A percentile compares a stretch with the other conserved stretches of the same genome.
Conservation (phyloP, 106 monocot species). For the Xerophyta viscosa region DNA sequence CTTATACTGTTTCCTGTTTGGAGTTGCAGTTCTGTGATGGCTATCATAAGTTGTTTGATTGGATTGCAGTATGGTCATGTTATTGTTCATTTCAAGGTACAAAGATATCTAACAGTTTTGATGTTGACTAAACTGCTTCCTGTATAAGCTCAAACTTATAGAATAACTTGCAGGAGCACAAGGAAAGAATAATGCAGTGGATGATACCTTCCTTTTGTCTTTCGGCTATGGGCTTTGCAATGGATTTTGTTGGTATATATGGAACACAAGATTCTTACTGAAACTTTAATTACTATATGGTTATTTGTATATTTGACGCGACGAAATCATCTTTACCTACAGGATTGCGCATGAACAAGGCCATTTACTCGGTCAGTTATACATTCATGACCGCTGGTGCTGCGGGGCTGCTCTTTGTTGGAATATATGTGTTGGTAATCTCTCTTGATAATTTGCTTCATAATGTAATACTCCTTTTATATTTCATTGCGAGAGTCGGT, state of each 20-base stretch:
- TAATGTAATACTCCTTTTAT: no score
- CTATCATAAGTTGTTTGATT: constrained; percentile 81
- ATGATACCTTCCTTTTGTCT: constrained; percentile 60
- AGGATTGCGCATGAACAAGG: constrained; percentile 91
- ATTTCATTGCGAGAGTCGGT: no score
- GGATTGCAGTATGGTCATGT: constrained; percentile 84
- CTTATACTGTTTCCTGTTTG: no score
- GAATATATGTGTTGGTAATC: constrained; percentile 69
- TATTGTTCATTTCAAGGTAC: constrained; percentile 73
- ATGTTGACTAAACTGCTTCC: no score
- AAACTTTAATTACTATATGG: no score
- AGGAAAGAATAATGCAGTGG: constrained; percentile 62
- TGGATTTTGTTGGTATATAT: constrained; percentile 80
- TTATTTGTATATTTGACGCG: no score
- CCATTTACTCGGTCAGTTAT: constrained; percentile 76
- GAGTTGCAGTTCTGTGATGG: constrained; percentile 84
- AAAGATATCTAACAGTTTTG: neutral
- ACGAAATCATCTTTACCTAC: no score
- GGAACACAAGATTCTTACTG: no score
- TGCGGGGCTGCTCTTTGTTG: constrained; percentile 61
- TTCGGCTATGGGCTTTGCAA: constrained; percentile 38
- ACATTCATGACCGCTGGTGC: constrained; percentile 67
- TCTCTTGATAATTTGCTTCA: no score
- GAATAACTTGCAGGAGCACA: constrained; percentile 45
- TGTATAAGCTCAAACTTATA: no score